These are phyloP conservation scores for Beauveria bassiana DNA, from an alignment of 2,329 filamentous ascomycete species.

Conservation along the genomic window DNA sequence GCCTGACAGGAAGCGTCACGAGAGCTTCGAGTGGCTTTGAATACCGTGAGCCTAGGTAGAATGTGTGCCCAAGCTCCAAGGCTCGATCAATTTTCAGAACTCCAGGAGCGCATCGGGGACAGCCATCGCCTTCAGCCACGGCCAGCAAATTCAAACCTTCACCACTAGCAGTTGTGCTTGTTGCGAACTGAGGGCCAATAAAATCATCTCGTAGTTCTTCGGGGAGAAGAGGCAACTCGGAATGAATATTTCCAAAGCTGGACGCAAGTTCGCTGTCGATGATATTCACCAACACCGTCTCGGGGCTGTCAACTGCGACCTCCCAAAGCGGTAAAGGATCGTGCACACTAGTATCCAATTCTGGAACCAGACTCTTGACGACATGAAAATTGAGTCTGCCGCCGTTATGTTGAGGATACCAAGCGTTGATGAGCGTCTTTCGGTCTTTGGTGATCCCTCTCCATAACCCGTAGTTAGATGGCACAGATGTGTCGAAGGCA, in stretches of 20 bases:
- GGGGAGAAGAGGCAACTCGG: slow-evolving; percentile 20
- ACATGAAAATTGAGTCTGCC: slow-evolving; percentile 44
- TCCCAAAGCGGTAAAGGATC: slow-evolving; percentile 47
- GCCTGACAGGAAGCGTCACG: slow-evolving; percentile 35
- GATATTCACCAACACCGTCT: slow-evolving; percentile 24
- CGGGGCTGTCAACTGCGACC: not conserved
- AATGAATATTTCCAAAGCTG: slow-evolving; percentile 18
- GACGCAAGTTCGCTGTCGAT: slow-evolving; percentile 25
- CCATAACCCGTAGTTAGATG: slow-evolving; percentile 38
- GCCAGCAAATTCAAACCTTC: slow-evolving; percentile 53
- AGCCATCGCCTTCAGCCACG: slow-evolving; percentile 60
- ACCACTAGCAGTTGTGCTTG: slow-evolving; percentile 21
- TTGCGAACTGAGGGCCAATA: slow-evolving; percentile 3
- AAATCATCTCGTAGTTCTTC: slow-evolving; percentile 2
- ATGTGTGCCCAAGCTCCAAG: slow-evolving; percentile 91
- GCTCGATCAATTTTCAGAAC: slow-evolving; percentile 60
- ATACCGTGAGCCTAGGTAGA: slow-evolving; percentile 86
- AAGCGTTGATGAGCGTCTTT: slow-evolving; percentile 60
- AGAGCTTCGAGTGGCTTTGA: slow-evolving; percentile 63
- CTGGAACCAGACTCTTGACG: slow-evolving; percentile 57
- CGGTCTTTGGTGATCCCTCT: slow-evolving; percentile 61
- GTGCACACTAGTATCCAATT: slow-evolving; percentile 65
- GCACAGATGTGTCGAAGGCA: not conserved
- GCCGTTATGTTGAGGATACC: slow-evolving; percentile 42
- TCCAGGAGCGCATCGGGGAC: slow-evolving; percentile 60